Percentiles rank a stretch among this genome's conserved stretches.
phyloP scores from a whole-genome alignment of 805 yeast genomes.

The Candida succiphila region DNA sequence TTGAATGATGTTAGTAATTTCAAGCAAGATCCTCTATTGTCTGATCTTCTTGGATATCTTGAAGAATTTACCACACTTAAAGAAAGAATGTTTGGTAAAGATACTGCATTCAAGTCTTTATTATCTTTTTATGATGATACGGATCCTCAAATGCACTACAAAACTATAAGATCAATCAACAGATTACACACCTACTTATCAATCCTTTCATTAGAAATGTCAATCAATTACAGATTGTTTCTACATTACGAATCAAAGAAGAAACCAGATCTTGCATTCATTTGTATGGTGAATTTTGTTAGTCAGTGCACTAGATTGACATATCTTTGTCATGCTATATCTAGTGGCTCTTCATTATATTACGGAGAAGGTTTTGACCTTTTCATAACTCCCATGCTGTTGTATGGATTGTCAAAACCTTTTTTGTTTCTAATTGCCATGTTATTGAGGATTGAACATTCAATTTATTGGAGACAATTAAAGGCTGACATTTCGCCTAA shows the following conservation, averaged over 20 bases:
- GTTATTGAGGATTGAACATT: conserved; percentile 7
- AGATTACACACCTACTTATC: conserved; percentile 2
- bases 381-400: conserved; percentile 28
- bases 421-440: conserved; percentile 4
- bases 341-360: conserved; percentile 21
- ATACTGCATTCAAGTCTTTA: not conserved
- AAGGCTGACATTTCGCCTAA: conserved; percentile 5
- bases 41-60: conserved; percentile 22
- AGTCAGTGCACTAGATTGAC: conserved; percentile 20
- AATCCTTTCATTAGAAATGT: conserved; percentile 9
- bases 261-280: conserved; percentile 21
- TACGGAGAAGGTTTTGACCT: conserved; percentile 34
- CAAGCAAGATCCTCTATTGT: conserved; percentile 22
- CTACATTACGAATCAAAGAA: conserved; percentile 27
- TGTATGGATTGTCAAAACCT: conserved; percentile 4
- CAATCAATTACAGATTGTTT: conserved; percentile 27
- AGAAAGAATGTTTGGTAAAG: conserved; percentile 18
- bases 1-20: conserved; percentile 23
- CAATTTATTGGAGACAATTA: conserved; percentile 3
- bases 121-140: not conserved
- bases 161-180: not conserved
- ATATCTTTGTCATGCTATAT: conserved; percentile 22
- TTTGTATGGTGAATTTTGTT: conserved; percentile 23
- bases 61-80: conserved; percentile 24
- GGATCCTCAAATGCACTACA: not conserved